Evolutionary conservation across 139 green algal species (phyloP).

Genomic region (Raphidocelis subcapitata): DNA sequence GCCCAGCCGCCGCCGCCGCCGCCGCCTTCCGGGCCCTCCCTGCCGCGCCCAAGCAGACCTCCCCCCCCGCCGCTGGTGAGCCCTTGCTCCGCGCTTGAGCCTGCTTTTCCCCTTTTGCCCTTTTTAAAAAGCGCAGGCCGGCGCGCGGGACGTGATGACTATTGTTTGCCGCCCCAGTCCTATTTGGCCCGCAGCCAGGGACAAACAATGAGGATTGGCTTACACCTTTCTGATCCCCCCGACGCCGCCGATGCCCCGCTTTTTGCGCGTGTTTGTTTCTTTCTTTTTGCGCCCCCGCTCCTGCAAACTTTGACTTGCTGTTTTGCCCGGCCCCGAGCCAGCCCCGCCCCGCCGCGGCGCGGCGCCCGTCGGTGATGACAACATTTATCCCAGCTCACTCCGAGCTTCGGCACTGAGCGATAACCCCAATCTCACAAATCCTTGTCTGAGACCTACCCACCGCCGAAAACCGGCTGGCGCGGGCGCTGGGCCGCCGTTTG

Average conservation of each 20-base stretch:
- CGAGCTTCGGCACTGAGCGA: constrained; percentile 43
- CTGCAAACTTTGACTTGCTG: not conserved
- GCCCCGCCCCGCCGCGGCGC: too few relatives aligned
- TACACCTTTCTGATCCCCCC: constrained; percentile 45
- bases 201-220: constrained; percentile 60
- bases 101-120: too few relatives aligned
- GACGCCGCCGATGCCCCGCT: not conserved
- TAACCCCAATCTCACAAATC: constrained; percentile 26
- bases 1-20: too few relatives aligned
- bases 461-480: not conserved
- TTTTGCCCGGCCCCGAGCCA: too few relatives aligned
- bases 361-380: constrained; percentile 43
- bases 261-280: not conserved
- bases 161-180: constrained; percentile 64
- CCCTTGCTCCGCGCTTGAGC: too few relatives aligned
- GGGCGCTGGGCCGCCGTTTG: not conserved
- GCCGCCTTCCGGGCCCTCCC: too few relatives aligned
- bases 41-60: too few relatives aligned
- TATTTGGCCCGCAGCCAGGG: constrained; percentile 58
- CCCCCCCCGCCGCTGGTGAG: too few relatives aligned
- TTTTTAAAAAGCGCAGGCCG: too few relatives aligned
- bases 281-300: too few relatives aligned
- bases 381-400: constrained; percentile 55
- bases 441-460: constrained; percentile 28
- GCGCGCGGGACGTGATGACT: constrained; percentile 45